phyloP scores from a whole-genome alignment of 352 stramenopile species.

The Globisporangium acanthophoron region DNA sequence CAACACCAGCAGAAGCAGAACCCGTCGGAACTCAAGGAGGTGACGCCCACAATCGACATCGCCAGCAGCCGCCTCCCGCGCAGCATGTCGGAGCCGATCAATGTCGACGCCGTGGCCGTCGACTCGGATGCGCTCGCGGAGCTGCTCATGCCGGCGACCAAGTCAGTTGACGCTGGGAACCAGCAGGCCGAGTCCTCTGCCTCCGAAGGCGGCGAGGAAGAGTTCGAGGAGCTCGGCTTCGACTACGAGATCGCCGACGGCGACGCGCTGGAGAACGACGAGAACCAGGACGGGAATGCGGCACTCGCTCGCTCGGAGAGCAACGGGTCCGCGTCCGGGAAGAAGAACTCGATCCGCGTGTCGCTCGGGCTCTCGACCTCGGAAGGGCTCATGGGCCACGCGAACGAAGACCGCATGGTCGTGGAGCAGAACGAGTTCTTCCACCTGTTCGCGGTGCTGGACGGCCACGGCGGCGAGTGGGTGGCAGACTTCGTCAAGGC shows the following conservation, averaged over 20 bases:
- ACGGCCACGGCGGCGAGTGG: slow-evolving; percentile 61
- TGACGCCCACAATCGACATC: neutral
- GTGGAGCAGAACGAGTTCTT: slow-evolving; percentile 48
- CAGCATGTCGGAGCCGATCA: slow-evolving; percentile 1
- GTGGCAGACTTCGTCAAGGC: slow-evolving; percentile 55
- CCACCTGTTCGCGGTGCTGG: slow-evolving; percentile 64
- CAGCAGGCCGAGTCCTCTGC: neutral
- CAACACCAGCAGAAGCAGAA: neutral
- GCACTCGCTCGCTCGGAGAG: neutral
- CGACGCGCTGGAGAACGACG: slow-evolving; percentile 5
- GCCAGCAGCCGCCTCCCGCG: neutral
- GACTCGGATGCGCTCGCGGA: neutral
- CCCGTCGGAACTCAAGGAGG: neutral
- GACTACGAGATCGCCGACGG: slow-evolving; percentile 1
- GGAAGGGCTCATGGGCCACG: slow-evolving; percentile 48
- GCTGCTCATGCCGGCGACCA: neutral
- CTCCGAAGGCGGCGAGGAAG: neutral
- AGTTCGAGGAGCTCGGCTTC: slow-evolving; percentile 12
- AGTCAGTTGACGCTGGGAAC: neutral
- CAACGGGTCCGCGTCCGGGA: neutral
- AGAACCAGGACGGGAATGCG: slow-evolving; percentile 7
- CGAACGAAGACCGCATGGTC: slow-evolving; percentile 62
- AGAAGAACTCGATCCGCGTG: slow-evolving; percentile 33
- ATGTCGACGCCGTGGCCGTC: neutral
- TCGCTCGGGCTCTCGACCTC: slow-evolving; percentile 34